Base-by-base conservation (phyloP, 495 filamentous ascomycete species). In the Saxophila tyrrhenica region DNA sequence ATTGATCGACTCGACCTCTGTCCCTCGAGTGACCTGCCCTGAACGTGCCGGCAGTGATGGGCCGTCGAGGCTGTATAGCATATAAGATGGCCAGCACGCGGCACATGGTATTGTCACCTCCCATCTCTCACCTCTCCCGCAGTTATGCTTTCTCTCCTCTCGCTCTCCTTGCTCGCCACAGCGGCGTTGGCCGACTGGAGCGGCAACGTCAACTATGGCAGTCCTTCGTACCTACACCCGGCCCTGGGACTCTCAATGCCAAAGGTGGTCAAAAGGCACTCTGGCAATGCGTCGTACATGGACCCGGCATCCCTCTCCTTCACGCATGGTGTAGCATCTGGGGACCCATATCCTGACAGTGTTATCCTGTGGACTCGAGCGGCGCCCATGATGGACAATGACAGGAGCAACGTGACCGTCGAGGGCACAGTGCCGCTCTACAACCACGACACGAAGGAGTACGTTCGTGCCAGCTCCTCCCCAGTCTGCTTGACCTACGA, bases 351-450 rank as follows among this genome's bases (percentile, higher is more conserved):
- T 57, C 64, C 76, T 13, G 65, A 77, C 58, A 78, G 74, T 21
- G 75, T 84, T 0, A 80, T 85, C 50, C 70, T 85, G 0, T 84
- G 82, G 81, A 84, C 82, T 0, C 68, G 82, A 13, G 69, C 74
- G 15, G 73, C 78, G 5, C 81, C 81, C 21, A 69, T 69, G 20
- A 55, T 49, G 24, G 73, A 73, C 15, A 79, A 79, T 48, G 78
- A 79, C 48, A 43, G 70, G 21, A 77, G 74, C 39, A 80, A 81
- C 54, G 64, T 72, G 15, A 79, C 78, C 3, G 75, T 78, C 3
- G 64, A 67, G 50, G 75, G 75, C 17, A 62, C 62, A 43, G 77
- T 75, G 42, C 75, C 71, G 46, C 62, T 78, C 39, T 81, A 77
- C 61, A 75, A 67, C 57, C 79, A 81, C 52, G 75, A 75, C 3